Base-by-base conservation (phyloP, 371 early-diverging fungal species). In the Lichtheimia corymbifera region DNA sequence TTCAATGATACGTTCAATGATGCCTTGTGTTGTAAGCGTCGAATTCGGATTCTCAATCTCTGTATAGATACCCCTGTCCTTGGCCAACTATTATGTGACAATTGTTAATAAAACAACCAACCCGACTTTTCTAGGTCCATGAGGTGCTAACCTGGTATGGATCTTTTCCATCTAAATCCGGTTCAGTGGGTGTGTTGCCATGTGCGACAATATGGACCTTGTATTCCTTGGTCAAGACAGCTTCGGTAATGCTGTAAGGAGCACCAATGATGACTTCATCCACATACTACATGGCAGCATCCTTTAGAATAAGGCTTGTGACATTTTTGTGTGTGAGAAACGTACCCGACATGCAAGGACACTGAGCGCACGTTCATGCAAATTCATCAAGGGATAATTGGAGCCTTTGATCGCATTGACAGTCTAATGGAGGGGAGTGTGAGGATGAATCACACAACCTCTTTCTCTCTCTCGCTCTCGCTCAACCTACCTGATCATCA, bases 211-310 rank as follows among this genome's bases (percentile, higher is more conserved):
- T 63, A 54, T 83, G 74, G 35, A 95, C 94, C 28, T 87, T 88
- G 80, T 90, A 91, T 50, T 93, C 91, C 65, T 90, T 87, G 56
- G 83, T 86, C 40, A 60, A 52, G 15, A 96, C 88, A 58, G 92
- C 92, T 65, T 91, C 84, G n/a, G 91, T 89, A 3, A 93, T 90
- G 69, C 87, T 88, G 72, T 83, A 89, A 11, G 95, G 95, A 20
- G 94, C 92, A n/a, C 93, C 94, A 41, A 93, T 91, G 47, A 95
- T 89, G 13, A 96, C 91, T 67, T 94, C 93, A 72, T 93, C 93
- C 5, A 93, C 94, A 63, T 94, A 93, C 87, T 90, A 9, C 5
- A 7, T 13, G 1, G 4, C n/a, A n/a, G 42, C 6, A 14, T 27
- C 41, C 14, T 6, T 17, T 11, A 17, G 14, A 45, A 45, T 45